Conservation (phyloP, 2,329 filamentous ascomycete genomes). For the Ophiostoma perfectum region DNA sequence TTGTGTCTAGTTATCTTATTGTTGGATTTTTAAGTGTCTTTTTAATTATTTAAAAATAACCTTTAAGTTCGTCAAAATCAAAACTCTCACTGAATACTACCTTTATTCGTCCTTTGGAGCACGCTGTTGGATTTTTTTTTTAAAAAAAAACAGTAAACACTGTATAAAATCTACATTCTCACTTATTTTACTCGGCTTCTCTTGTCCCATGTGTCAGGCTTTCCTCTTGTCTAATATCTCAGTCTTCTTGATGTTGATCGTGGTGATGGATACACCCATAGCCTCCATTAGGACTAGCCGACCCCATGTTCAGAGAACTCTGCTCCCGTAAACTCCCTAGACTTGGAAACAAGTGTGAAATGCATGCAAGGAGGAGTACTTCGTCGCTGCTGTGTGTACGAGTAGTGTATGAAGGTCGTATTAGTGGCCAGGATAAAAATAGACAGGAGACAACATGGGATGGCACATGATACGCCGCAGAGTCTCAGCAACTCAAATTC, state of each 20-base stretch:
- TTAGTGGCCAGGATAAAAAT: neutral
- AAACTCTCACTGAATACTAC: too few species aligned
- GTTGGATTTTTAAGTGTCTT: too few species aligned
- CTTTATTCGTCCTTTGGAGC: too few species aligned
- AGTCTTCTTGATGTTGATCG: neutral
- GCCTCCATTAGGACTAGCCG: neutral
- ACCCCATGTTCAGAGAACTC: constrained; percentile 8
- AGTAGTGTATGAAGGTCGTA: neutral
- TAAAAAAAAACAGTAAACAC: too few species aligned
- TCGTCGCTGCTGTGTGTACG: neutral
- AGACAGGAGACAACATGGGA: constrained; percentile 5
- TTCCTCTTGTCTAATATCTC: neutral
- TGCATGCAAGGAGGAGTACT: neutral
- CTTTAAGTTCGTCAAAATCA: too few species aligned
- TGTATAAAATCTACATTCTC: too few species aligned
- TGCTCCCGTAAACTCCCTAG: constrained; percentile 10
- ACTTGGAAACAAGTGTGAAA: constrained; percentile 9
- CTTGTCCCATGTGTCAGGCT: neutral
- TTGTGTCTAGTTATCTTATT: too few species aligned
- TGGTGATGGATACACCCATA: neutral
- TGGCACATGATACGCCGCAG: constrained; percentile 9
- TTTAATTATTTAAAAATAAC: too few species aligned
- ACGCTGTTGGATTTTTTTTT: too few species aligned
- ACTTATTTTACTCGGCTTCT: too few species aligned
- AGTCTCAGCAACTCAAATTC: constrained; percentile 1